phyloP scores from a whole-genome alignment of 805 yeast genomes.

The Ogataea corticis region DNA sequence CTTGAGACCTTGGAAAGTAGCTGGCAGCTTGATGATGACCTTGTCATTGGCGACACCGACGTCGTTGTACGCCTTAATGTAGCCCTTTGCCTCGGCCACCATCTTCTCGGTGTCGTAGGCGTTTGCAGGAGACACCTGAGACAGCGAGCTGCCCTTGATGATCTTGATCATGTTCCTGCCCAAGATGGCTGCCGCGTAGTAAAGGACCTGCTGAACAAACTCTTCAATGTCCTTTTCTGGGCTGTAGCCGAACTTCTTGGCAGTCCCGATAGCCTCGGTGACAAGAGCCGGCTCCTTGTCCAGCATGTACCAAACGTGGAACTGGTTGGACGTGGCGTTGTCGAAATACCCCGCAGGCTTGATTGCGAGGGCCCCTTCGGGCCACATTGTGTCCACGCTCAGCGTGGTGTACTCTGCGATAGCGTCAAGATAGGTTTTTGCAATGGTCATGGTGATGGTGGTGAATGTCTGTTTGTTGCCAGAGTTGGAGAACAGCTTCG shows the following conservation, averaged over 20 bases:
- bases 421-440: conserved; percentile 11
- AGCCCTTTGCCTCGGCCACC: conserved; percentile 25
- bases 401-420: conserved; percentile 17
- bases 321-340: conserved; percentile 30
- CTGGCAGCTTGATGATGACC: conserved; percentile 37
- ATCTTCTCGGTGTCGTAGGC: conserved; percentile 28
- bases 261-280: conserved; percentile 19
- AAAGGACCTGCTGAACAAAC: conserved; percentile 21
- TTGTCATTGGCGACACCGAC: conserved; percentile 31
- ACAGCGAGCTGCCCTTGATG: conserved; percentile 22
- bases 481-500: no score
- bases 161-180: conserved; percentile 22
- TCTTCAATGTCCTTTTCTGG: conserved; percentile 7
- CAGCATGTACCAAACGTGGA: conserved; percentile 21
- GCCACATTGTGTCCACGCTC: conserved; percentile 21
- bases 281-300: conserved; percentile 21
- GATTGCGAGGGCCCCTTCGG: conserved; percentile 14
- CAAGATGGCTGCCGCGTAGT: conserved; percentile 24
- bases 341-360: conserved; percentile 15
- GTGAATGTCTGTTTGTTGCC: no score
- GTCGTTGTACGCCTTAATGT: conserved; percentile 32
- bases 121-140: conserved; percentile 30
- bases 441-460: conserved; percentile 7
- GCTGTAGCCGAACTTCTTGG: conserved; percentile 10
- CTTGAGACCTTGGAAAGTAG: conserved; percentile 34